phyloP scores from a whole-genome alignment of 495 filamentous ascomycete genomes.

The Neurospora sp. region DNA sequence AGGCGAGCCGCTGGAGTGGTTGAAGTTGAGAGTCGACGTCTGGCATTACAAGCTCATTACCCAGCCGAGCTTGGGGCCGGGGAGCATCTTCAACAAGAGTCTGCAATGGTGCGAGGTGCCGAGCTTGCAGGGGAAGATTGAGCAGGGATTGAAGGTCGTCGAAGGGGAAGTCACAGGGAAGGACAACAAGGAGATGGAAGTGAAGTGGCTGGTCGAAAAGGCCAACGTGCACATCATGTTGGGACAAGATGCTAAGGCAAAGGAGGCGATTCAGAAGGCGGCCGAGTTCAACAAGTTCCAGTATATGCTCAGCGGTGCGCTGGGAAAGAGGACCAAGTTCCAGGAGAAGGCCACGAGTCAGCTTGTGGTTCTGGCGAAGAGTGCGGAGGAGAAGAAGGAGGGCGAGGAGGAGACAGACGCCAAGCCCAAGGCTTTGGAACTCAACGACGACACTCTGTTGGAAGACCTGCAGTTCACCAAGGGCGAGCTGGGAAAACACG shows the following conservation, averaged over 20 bases:
- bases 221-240: conserved; percentile 79
- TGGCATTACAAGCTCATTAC: conserved; percentile 83
- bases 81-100: conserved; percentile 30
- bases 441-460: conserved; percentile 90
- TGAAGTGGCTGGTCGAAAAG: conserved; percentile 66
- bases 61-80: conserved; percentile 54
- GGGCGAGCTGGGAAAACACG: conserved; percentile 24
- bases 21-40: conserved; percentile 62
- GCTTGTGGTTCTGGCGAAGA: conserved; percentile 83
- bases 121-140: conserved; percentile 38
- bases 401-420: conserved; percentile 4
- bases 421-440: conserved; percentile 54
- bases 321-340: conserved; percentile 89
- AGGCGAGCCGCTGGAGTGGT: conserved; percentile 29
- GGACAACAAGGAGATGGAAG: conserved; percentile 34
- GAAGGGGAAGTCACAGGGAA: conserved; percentile 30
- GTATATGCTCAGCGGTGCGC: conserved; percentile 73
- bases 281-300: conserved; percentile 55
- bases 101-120: conserved; percentile 41
- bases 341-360: conserved; percentile 85
- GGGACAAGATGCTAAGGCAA: conserved; percentile 67
- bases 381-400: conserved; percentile 27
- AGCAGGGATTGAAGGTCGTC: conserved; percentile 35
- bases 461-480: conserved; percentile 75
- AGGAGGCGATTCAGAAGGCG: conserved; percentile 57